phyloP scores from a whole-genome alignment of 1,139 yeast genomes.

The Tardiomyces blankii region DNA sequence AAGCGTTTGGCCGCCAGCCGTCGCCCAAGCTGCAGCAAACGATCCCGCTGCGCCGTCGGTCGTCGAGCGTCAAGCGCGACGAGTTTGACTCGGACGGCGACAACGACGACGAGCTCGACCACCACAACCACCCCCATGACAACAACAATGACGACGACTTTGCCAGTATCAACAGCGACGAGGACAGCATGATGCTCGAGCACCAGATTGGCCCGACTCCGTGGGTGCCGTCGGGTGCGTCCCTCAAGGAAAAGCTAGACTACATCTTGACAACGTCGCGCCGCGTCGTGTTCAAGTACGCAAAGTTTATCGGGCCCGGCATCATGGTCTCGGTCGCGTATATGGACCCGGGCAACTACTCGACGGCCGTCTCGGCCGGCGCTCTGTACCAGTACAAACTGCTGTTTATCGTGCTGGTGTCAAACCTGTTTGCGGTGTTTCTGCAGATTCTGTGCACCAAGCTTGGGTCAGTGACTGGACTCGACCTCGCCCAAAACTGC shows the following conservation, averaged over 20 bases:
- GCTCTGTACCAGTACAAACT: conserved; percentile 78
- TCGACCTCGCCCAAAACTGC: conserved; percentile 81
- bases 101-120: no score
- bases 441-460: conserved; percentile 77
- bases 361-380: conserved; percentile 91
- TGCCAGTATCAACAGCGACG: neutral
- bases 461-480: conserved; percentile 84
- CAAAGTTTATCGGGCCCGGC: conserved; percentile 80
- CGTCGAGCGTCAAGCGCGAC: neutral
- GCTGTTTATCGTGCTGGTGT: conserved; percentile 65
- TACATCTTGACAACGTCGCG: conserved; percentile 1
- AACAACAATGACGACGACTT: neutral
- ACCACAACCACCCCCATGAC: neutral
- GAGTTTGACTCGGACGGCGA: no score
- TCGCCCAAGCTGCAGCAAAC: neutral
- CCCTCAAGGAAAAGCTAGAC: conserved; percentile 15
- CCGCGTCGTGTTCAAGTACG: conserved; percentile 30
- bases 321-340: conserved; percentile 92
- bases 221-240: conserved; percentile 12
- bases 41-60: neutral
- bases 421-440: conserved; percentile 80
- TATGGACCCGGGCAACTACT: conserved; percentile 96
- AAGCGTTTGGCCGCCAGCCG: neutral
- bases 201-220: neutral
- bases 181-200: neutral